phyloP scores from a whole-genome alignment of 202 grass and related monocot genomes.

The Zoysia matrella region DNA sequence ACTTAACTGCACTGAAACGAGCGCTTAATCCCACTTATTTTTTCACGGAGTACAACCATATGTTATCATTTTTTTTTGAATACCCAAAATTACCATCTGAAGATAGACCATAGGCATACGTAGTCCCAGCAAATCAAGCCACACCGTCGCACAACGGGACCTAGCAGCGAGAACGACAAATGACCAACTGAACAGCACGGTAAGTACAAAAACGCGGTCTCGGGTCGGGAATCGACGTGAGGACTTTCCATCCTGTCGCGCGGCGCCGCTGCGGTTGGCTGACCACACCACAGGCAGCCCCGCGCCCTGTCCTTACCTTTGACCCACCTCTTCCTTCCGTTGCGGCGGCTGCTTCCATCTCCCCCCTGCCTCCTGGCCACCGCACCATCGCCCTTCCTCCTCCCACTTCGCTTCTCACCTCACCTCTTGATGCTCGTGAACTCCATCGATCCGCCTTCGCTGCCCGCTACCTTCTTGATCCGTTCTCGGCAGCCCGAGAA shows the following conservation, averaged over 20 bases:
- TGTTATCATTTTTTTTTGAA: too few relatives aligned
- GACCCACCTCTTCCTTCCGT: constrained; percentile 19
- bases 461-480: constrained; percentile 36
- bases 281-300: constrained; percentile 14
- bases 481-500: constrained; percentile 2
- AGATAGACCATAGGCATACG: too few relatives aligned
- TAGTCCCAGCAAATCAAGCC: too few relatives aligned
- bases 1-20: too few relatives aligned
- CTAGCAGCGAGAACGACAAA: too few relatives aligned
- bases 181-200: too few relatives aligned
- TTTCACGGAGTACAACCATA: too few relatives aligned
- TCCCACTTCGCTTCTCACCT: background rate
- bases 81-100: too few relatives aligned
- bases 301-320: background rate
- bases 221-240: constrained; percentile 21
- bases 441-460: constrained; percentile 31
- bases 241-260: constrained; percentile 35
- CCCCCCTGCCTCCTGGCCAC: background rate
- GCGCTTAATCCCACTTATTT: too few relatives aligned
- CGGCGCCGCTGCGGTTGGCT: constrained; percentile 20
- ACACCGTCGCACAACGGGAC: too few relatives aligned
- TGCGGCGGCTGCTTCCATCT: background rate
- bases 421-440: constrained; percentile 12
- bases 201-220: constrained; percentile 34
- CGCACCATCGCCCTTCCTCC: background rate